These are phyloP conservation scores for Cercospora janseana DNA, from an alignment of 2,329 filamentous ascomycete species.

Conservation along the genomic window DNA sequence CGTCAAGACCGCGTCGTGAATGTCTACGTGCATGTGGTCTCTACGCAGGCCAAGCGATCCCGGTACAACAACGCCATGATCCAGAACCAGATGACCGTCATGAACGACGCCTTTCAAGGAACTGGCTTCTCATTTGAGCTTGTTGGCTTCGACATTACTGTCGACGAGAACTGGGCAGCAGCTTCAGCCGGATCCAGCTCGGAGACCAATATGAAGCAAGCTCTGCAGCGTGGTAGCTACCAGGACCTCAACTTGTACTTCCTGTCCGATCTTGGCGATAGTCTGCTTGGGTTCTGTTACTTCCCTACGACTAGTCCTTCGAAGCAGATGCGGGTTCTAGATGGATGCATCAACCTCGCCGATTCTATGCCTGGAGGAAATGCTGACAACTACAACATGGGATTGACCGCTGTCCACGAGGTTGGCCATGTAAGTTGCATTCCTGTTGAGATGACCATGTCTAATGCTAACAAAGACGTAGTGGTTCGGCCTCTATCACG, in stretches of 20 bases:
- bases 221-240: slow-evolving; percentile 53
- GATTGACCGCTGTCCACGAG: slow-evolving; percentile 21
- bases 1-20: slow-evolving; percentile 3
- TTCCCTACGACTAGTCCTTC: slow-evolving; percentile 40
- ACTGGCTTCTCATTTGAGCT: slow-evolving; percentile 50
- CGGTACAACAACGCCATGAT: slow-evolving; percentile 41
- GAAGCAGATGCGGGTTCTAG: slow-evolving; percentile 40
- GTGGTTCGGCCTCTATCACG: slow-evolving; percentile 45
- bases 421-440: slow-evolving; percentile 2
- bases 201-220: slow-evolving; percentile 47
- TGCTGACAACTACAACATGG: slow-evolving; percentile 45
- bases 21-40: slow-evolving; percentile 43
- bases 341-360: slow-evolving; percentile 55
- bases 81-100: slow-evolving; percentile 33
- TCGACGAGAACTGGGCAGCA: slow-evolving; percentile 53
- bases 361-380: slow-evolving; percentile 52
- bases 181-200: slow-evolving; percentile 46
- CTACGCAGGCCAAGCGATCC: slow-evolving; percentile 34
- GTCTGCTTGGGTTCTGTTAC: slow-evolving; percentile 13
- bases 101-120: slow-evolving; percentile 43
- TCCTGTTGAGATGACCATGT: slow-evolving; percentile 21
- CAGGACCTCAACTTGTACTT: slow-evolving; percentile 56
- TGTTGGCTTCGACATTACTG: slow-evolving; percentile 49
- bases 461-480: slow-evolving; percentile 44
- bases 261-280: slow-evolving; percentile 47